Percentiles rank a stretch among this genome's conserved stretches.
Conservation (phyloP, 2,329 filamentous ascomycete species). For the Penicillium sp. region DNA sequence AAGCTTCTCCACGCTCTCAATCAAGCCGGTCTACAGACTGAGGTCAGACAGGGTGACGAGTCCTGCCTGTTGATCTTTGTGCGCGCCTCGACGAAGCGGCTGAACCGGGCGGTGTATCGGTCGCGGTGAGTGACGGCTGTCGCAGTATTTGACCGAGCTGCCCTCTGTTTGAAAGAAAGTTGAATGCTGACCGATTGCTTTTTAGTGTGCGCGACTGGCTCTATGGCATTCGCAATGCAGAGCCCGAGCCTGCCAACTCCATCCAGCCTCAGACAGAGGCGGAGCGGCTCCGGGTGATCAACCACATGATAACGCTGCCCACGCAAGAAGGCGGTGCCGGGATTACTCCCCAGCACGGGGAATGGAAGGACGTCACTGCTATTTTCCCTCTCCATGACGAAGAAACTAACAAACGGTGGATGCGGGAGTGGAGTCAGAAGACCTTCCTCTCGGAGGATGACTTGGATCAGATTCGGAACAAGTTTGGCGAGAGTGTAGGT, state of each 20-base stretch:
- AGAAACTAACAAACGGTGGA: conserved; percentile 71
- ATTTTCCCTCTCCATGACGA: conserved; percentile 80
- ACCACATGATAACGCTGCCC: conserved; percentile 76
- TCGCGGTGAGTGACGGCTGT: conserved; percentile 57
- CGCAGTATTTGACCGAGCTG: neutral
- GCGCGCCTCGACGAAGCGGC: conserved; percentile 71
- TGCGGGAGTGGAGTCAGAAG: conserved; percentile 67
- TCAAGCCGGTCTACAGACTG: conserved; percentile 74
- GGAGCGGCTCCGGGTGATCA: conserved; percentile 81
- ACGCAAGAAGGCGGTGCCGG: conserved; percentile 74
- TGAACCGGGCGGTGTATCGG: conserved; percentile 79
- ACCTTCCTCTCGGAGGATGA: conserved; percentile 56
- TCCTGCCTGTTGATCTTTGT: conserved; percentile 80
- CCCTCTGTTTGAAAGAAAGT: neutral
- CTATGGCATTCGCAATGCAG: conserved; percentile 76
- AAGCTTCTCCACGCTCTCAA: conserved; percentile 74
- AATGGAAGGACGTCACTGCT: conserved; percentile 70
- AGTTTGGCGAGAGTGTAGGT: conserved; percentile 64
- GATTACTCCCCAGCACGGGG: conserved; percentile 65
- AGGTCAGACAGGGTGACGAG: conserved; percentile 77
- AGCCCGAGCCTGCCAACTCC: conserved; percentile 67
- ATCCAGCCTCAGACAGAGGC: conserved; percentile 84
- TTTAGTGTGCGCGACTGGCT: conserved; percentile 91
- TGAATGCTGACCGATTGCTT: neutral
- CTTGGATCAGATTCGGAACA: conserved; percentile 70